Evolutionary conservation across 257 asterid genomes (phyloP).

Genomic region (Scutellaria barbata): DNA sequence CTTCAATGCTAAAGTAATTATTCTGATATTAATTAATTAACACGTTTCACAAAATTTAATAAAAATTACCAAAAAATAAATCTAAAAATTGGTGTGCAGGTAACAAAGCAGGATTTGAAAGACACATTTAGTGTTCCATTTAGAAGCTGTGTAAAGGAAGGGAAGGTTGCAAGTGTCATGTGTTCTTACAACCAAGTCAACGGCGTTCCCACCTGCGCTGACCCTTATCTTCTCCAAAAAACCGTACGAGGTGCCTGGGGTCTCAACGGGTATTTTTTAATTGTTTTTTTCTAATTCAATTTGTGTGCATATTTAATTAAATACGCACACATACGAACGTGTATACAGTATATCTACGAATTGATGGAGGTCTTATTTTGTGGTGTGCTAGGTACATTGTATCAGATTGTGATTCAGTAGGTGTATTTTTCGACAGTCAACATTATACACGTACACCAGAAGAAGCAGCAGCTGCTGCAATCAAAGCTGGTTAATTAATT

Average conservation of each 20-base stretch:
- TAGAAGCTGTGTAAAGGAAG: constrained; percentile 65
- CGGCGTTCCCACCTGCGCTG: constrained; percentile 77
- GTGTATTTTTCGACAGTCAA: constrained; percentile 59
- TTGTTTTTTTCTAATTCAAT: no score
- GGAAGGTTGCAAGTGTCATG: constrained; percentile 79
- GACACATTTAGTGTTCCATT: constrained; percentile 74
- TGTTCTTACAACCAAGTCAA: constrained; percentile 82
- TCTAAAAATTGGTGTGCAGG: constrained; percentile 39
- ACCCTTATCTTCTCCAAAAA: constrained; percentile 55
- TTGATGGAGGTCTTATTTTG: background rate
- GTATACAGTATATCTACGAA: background rate
- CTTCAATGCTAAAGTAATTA: constrained; percentile 66
- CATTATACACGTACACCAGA: constrained; percentile 73
- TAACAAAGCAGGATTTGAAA: constrained; percentile 61
- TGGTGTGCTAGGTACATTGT: constrained; percentile 51
- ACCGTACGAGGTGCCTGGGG: constrained; percentile 64
- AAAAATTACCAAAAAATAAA: no score
- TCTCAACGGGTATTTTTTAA: constrained; percentile 50
- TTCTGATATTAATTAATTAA: no score
- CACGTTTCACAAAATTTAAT: background rate
- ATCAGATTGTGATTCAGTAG: constrained; percentile 77
- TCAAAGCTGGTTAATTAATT: constrained; percentile 59
- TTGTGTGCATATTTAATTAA: no score
- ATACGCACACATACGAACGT: background rate
- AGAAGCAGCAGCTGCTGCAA: constrained; percentile 70